Evolutionary conservation across 352 stramenopile genomes (phyloP), one percentile per base, ranked within the genome.

Genomic region (Peronospora tabacina): DNA sequence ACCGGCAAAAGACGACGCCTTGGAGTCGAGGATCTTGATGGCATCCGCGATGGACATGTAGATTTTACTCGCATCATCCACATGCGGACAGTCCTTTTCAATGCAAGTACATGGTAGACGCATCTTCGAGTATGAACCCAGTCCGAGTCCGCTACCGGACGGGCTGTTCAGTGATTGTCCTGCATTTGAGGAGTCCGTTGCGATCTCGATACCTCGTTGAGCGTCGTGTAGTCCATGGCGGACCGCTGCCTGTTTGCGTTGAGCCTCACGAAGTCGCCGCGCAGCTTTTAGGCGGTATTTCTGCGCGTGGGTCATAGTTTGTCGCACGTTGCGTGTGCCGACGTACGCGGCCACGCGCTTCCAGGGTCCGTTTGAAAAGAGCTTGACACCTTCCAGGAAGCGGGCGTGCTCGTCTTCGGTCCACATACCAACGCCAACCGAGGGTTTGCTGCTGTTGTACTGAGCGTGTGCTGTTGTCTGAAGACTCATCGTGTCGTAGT

Each of bases 241-340:
- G 16, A 66, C 66, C 6, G 70, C 63, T 4, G 70, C 63, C 41
- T 80, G 66, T 38, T 76, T 80, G 12, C 66, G 72, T 28, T 74
- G 65, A 7, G 72, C 55, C 15, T 74, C 75, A 7, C 77, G 77
- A 43, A 85, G 61, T 6, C 74, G 73, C 0, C 78, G 68, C 15
- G 71, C 72, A 1, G 72, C 66, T 39, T 88, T 88, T 8, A 84
- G 67, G 0, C 74, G 68, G 55, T 87, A 87, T 61, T 87, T 87
- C 55, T 88, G 76, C 9, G 74, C 76, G 47, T 90, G 76, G 2
- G 75, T 87, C 77, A 89, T 89, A 40, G 77, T 89, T 49, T 89
- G 78, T 10, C 78, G 78, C 58, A 87, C 75, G 7, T 82, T 87
- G 46, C 76, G 75, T 41, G 79, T 88, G 33, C 71, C 76, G 19